A percentile compares a stretch with the other conserved stretches of the same genome.
phyloP scores from a whole-genome alignment of 306 rosid genomes.

The Cyclanthera cordifolia region DNA sequence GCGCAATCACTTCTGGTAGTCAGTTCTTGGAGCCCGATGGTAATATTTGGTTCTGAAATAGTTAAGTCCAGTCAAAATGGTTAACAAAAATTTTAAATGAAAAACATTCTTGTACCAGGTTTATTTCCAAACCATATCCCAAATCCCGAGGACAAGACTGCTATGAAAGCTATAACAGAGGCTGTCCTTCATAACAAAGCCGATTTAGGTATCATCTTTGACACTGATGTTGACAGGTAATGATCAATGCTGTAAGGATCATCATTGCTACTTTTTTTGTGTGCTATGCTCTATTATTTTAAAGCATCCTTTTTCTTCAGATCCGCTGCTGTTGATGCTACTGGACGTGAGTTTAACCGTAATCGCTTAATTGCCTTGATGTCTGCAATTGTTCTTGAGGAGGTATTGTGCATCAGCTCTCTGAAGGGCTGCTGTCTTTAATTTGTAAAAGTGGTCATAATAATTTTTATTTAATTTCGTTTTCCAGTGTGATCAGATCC shows the following conservation, averaged over 20 bases:
- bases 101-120: slow-evolving; percentile 35
- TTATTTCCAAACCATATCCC: slow-evolving; percentile 95
- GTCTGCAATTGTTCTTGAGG: slow-evolving; percentile 93
- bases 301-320: slow-evolving; percentile 28
- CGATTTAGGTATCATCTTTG: slow-evolving; percentile 95
- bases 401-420: slow-evolving; percentile 30
- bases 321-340: slow-evolving; percentile 95
- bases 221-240: slow-evolving; percentile 91
- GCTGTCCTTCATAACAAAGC: slow-evolving; percentile 86
- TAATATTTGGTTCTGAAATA: slow-evolving; percentile 26
- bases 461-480: neutral
- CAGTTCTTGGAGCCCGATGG: slow-evolving; percentile 99
- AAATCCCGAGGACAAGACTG: slow-evolving; percentile 94
- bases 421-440: slow-evolving; percentile 6
- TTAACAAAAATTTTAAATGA: neutral
- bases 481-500: neutral
- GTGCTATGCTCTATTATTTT: neutral
- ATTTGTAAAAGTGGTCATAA: slow-evolving; percentile 4
- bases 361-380: slow-evolving; percentile 88
- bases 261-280: neutral
- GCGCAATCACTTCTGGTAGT: slow-evolving; percentile 81
- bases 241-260: neutral
- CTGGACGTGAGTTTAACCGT: slow-evolving; percentile 76
- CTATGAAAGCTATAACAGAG: slow-evolving; percentile 85
- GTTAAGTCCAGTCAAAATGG: neutral